Conservation (phyloP, 2,329 filamentous ascomycete genomes). For the Chrysosphaeria jannelii region DNA sequence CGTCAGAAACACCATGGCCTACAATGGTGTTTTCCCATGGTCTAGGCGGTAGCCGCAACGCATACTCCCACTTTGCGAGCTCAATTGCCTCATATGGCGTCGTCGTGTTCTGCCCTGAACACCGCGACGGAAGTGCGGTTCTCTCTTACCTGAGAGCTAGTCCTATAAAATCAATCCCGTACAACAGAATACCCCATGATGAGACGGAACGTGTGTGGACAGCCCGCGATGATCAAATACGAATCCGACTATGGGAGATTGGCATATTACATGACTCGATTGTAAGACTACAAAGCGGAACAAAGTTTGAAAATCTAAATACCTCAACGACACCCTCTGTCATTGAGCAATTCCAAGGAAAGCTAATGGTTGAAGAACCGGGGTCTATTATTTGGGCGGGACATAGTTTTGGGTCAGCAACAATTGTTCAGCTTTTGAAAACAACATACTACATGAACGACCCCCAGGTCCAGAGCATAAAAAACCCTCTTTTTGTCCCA, state of each 20-base stretch:
- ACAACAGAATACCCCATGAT: slow-evolving; percentile 26
- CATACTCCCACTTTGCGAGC: slow-evolving; percentile 58
- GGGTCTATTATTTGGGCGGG: slow-evolving; percentile 48
- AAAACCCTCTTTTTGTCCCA: slow-evolving; percentile 30
- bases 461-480: slow-evolving; percentile 15
- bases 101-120: slow-evolving; percentile 54
- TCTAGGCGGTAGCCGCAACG: slow-evolving; percentile 49
- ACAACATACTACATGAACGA: slow-evolving; percentile 35
- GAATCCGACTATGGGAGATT: slow-evolving; percentile 52
- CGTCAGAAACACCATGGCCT: slow-evolving; percentile 29
- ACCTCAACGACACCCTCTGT: slow-evolving; percentile 13
- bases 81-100: slow-evolving; percentile 56
- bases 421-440: slow-evolving; percentile 49
- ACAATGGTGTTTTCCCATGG: slow-evolving; percentile 71
- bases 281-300: slow-evolving; percentile 26
- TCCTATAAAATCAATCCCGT: slow-evolving; percentile 13
- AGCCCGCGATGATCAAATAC: slow-evolving; percentile 37
- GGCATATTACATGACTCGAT: slow-evolving; percentile 39
- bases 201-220: slow-evolving; percentile 33
- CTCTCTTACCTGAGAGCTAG: slow-evolving; percentile 36
- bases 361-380: slow-evolving; percentile 35
- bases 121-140: slow-evolving; percentile 53
- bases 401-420: slow-evolving; percentile 56
- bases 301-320: slow-evolving; percentile 20
- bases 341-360: slow-evolving; percentile 26